Evolutionary conservation across 768 basidiomycete species (phyloP), one percentile per base, ranked within the genome.

Genomic region (Kwoniella bestiolae): DNA sequence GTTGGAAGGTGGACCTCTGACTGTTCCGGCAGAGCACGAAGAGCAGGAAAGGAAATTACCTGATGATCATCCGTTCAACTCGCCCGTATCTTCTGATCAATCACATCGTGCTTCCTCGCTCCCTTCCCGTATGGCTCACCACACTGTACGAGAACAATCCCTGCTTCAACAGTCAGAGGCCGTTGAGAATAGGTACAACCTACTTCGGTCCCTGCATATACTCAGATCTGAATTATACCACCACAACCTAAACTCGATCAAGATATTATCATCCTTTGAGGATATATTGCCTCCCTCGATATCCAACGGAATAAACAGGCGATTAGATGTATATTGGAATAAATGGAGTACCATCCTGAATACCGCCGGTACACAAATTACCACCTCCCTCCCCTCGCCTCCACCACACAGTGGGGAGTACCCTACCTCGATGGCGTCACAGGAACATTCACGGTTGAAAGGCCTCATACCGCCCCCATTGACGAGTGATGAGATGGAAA

Each of bases 51-150:
- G 23, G 50, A 52, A 52, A 52, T 52, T 52, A 6, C 50, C 50
- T 52, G 50, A 52, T 52, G 50, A 52, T 52, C 50, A 52, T 52
- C 50, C 50, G 5, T 52, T 52, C 50, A 52, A 52, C 18, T 52
- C 50, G 11, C n/a, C n/a, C 23, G 11, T 1, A 18, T 5, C n/a
- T 47, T 25, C 46, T 21, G 25, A 47, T 25, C 25, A 7, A 25
- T 47, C 46, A 7, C 25, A n/a, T n/a, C n/a, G n/a, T n/a, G n/a
- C n/a, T n/a, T n/a, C n/a, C n/a, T n/a, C n/a, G n/a, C n/a, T n/a
- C n/a, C n/a, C n/a, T n/a, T n/a, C n/a, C n/a, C n/a, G n/a, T n/a
- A n/a, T n/a, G n/a, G n/a, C n/a, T n/a, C n/a, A n/a, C n/a, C n/a
- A n/a, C n/a, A n/a, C n/a, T n/a, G n/a, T n/a, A n/a, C n/a, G n/a